Base-by-base conservation (phyloP, 2,329 filamentous ascomycete genomes). In the Colletotrichum tabaci region DNA sequence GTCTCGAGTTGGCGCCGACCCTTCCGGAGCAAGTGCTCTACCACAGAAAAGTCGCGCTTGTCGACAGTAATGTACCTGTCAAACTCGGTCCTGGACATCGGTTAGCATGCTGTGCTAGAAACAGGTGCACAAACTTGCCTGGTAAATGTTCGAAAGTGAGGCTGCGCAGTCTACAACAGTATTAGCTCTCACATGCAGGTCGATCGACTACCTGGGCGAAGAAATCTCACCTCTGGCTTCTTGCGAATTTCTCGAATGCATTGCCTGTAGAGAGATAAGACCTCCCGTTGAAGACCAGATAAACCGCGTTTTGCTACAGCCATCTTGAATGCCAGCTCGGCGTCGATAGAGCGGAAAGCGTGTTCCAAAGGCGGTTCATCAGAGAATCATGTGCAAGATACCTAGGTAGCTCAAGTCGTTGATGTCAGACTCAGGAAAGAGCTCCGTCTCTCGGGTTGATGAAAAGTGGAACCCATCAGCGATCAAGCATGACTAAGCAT, bases 211-310 rank as follows among this genome's bases (percentile, higher is more conserved):
- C 18, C 13, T 4, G 6, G 13, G 8, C 13, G 15, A 42, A 38
- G 46, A 23, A 15, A 23, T 60, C 77, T 73, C 81, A 96, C 94
- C 77, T 83, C 80, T 61, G 95, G 94, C 81, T 99, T 98, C 78
- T 91, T 92, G 72, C 92, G 90, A 71, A 92, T 91, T 78, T 93
- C 94, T 71, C 95, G 90, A 35, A 99, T 85, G 77, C 96, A 98
- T 79, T 91, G 89, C 70, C 96, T 91, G 81, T 98, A 99, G 16
- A 99, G 89, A 44, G 91, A 87, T 62, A 98, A 82, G 4, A 98
- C 96, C 78, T 98, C 94, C 77, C 90, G 92, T 80, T 98, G 96
- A n/a, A 98, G 86, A 46, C 96, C 96, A 9, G 95, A 97, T 35
- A 95, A 85, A 76, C 90, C 73, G 16, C 72, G 58, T 52, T 61